These are phyloP conservation scores for Trichoderma citrinoviride DNA, from an alignment of 2,329 filamentous ascomycete species.

Conservation along the genomic window DNA sequence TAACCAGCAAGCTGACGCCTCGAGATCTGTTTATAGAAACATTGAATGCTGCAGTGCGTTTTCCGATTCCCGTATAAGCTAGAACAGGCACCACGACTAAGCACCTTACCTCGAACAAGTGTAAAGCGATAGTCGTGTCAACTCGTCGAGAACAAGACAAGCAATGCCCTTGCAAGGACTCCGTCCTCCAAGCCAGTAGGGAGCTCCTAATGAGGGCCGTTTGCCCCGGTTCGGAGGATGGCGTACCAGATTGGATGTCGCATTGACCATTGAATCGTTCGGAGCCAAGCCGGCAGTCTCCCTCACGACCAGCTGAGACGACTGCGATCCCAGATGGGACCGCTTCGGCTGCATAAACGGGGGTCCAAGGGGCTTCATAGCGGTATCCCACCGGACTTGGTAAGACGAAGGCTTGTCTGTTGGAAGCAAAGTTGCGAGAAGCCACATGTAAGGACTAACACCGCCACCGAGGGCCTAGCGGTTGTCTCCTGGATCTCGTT, in stretches of 20 bases:
- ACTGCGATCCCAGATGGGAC: background rate
- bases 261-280: background rate
- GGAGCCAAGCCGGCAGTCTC: background rate
- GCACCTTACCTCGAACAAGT: background rate
- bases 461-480: constrained; percentile 1
- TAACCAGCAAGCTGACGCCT: constrained; percentile 1
- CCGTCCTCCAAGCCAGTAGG: background rate
- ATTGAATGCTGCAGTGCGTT: background rate
- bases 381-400: background rate
- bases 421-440: background rate
- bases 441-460: constrained; percentile 2
- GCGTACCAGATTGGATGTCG: constrained; percentile 13
- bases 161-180: background rate
- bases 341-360: background rate
- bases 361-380: background rate
- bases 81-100: background rate
- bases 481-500: background rate
- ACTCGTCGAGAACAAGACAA: background rate
- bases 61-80: background rate
- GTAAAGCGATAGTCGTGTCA: background rate
- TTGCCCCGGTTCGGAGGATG: background rate
- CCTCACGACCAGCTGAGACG: constrained; percentile 2
- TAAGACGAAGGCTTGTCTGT: background rate
- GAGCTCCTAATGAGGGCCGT: background rate
- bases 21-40: background rate